Conservation (phyloP, 208 protist genomes). For the Trypanosomatidae sp. region DNA sequence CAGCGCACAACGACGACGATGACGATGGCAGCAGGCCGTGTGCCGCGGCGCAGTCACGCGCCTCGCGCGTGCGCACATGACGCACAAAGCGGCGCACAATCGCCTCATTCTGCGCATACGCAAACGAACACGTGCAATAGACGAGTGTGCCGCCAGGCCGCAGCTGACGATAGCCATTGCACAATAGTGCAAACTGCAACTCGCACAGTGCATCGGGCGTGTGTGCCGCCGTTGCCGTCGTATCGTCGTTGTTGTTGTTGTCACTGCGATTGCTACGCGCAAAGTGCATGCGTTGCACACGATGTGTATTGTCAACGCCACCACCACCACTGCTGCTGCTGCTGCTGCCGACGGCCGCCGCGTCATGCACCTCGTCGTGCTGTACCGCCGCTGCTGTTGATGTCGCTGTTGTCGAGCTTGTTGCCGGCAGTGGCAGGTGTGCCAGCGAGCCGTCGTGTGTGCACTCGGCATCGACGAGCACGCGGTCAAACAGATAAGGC, state of each 20-base stretch:
- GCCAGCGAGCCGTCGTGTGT: constrained; percentile 81
- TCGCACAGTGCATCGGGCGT: constrained; percentile 4
- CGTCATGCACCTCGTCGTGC: too few species aligned
- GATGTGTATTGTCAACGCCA: constrained; percentile 42
- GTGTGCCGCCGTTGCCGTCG: background rate
- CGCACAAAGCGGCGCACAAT: constrained; percentile 62
- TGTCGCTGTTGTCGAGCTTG: background rate
- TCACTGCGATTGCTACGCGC: background rate
- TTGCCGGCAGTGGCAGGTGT: constrained; percentile 25
- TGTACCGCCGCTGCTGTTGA: too few species aligned
- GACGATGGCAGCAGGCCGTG: too few species aligned
- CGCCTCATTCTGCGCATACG: constrained; percentile 81
- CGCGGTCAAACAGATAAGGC: constrained; percentile 59
- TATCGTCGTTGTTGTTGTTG: background rate
- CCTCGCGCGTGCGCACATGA: constrained; percentile 5
- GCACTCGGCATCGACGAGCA: constrained; percentile 85
- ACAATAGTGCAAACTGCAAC: constrained; percentile 63
- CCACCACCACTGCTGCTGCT: background rate
- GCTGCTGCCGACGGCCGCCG: background rate
- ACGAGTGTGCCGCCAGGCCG: constrained; percentile 75
- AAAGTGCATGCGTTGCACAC: constrained; percentile 54
- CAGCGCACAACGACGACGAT: too few species aligned
- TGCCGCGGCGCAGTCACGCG: too few species aligned
- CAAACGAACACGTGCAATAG: constrained; percentile 91
- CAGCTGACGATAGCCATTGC: constrained; percentile 54